Percentiles rank a stretch among this genome's conserved stretches.
Conservation (phyloP, 75 land plant genomes). For the Pinus tabuliformis region DNA sequence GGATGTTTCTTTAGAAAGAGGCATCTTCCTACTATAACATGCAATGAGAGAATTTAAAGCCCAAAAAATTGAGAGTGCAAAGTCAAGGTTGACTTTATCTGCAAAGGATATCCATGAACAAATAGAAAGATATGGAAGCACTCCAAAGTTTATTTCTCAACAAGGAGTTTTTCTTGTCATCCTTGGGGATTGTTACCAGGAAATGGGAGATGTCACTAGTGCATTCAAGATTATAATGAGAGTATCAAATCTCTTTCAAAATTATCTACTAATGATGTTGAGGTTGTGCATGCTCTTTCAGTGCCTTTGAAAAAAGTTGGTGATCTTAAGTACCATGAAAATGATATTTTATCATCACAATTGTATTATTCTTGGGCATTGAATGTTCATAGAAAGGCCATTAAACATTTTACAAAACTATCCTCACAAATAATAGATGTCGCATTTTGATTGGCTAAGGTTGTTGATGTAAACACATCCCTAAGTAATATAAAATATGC, state of each 20-base stretch:
- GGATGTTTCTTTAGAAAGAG: constrained; percentile 89
- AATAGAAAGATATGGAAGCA: constrained; percentile 46
- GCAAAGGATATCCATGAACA: constrained; percentile 74
- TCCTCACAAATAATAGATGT: constrained; percentile 78
- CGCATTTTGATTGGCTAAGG: constrained; percentile 89
- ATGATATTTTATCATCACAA: constrained; percentile 71
- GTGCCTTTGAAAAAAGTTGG: constrained; percentile 97
- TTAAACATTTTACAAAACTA: constrained; percentile 39
- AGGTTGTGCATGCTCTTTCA: constrained; percentile 94
- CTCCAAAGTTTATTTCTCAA: constrained; percentile 75
- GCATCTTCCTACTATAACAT: constrained; percentile 90
- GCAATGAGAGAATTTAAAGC: constrained; percentile 94
- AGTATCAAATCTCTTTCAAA: constrained; percentile 74
- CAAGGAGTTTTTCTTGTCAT: constrained; percentile 93
- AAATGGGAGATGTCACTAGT: constrained; percentile 56
- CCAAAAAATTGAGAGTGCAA: constrained; percentile 89
- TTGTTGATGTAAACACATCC: constrained; percentile 84
- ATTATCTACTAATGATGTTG: constrained; percentile 56
- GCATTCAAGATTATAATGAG: constrained; percentile 73
- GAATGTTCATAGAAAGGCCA: constrained; percentile 65
- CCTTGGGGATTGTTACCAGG: constrained; percentile 96
- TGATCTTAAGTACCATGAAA: constrained; percentile 84
- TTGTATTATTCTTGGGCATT: constrained; percentile 65
- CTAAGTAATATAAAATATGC: constrained; percentile 64
- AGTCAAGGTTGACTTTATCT: constrained; percentile 74